Evolutionary conservation across 352 stramenopile genomes (phyloP).

Genomic region (Phytophthora tubulina): DNA sequence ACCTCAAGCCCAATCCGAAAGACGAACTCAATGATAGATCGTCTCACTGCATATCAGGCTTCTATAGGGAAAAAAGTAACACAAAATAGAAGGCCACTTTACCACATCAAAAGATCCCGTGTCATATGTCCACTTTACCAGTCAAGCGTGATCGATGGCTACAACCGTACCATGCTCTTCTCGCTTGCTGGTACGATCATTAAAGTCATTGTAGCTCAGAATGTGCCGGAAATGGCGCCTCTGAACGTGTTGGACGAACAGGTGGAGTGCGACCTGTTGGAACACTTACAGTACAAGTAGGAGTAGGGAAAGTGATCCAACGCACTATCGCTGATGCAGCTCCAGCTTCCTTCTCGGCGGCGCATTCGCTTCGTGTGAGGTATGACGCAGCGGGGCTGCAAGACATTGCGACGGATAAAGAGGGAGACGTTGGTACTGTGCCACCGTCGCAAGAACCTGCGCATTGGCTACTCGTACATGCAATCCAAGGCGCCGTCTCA

Average conservation of each 20-base stretch:
- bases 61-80: too few species aligned
- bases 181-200: background rate
- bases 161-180: background rate
- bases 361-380: constrained; percentile 51
- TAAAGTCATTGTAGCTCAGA: background rate
- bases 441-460: constrained; percentile 58
- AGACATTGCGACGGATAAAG: constrained; percentile 34
- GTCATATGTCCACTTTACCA: constrained; percentile 18
- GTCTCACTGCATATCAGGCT: too few species aligned
- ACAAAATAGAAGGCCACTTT: too few species aligned
- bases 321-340: constrained; percentile 54
- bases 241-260: constrained; percentile 25
- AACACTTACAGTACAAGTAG: constrained; percentile 65
- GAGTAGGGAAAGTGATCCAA: constrained; percentile 53
- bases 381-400: constrained; percentile 68
- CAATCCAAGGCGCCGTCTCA: constrained; percentile 55
- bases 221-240: constrained; percentile 21
- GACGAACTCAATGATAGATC: too few species aligned
- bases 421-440: constrained; percentile 41
- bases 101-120: constrained; percentile 18
- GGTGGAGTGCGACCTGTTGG: constrained; percentile 60
- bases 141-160: too few species aligned
- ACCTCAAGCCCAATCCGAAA: too few species aligned
- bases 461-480: constrained; percentile 72
- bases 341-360: constrained; percentile 46